Percentiles rank a stretch among this genome's conserved stretches.
phyloP scores from a whole-genome alignment of 768 basidiomycete species.

The Kwoniella dendrophila region DNA sequence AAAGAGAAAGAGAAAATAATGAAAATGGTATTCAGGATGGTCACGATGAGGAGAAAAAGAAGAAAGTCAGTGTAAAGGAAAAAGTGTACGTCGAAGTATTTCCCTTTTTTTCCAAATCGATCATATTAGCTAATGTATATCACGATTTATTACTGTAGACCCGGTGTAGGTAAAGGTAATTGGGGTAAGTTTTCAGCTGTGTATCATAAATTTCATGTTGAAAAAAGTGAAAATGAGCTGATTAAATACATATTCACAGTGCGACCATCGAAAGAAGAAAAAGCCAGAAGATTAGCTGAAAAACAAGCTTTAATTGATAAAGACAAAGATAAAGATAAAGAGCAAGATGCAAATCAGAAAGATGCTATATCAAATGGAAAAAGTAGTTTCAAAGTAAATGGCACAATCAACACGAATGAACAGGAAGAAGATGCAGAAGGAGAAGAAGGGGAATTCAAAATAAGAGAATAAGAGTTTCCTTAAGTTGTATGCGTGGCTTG shows the following conservation, averaged over 20 bases:
- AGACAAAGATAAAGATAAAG: too few relatives aligned
- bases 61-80: slow-evolving; percentile 29
- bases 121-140: background rate
- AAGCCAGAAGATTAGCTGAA: slow-evolving; percentile 31
- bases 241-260: slow-evolving; percentile 25
- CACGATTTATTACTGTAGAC: slow-evolving; percentile 12
- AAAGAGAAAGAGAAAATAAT: slow-evolving; percentile 6
- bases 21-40: slow-evolving; percentile 5
- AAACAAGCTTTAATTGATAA: slow-evolving; percentile 17
- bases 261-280: slow-evolving; percentile 49
- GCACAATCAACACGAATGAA: slow-evolving; percentile 13
- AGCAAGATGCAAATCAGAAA: too few relatives aligned
- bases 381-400: background rate
- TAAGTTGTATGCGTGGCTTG: too few relatives aligned
- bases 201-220: background rate
- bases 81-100: slow-evolving; percentile 25
- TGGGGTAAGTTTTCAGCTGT: slow-evolving; percentile 44
- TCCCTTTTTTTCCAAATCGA: background rate
- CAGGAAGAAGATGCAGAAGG: slow-evolving; percentile 44
- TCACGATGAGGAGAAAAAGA: slow-evolving; percentile 31
- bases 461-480: too few relatives aligned
- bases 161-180: slow-evolving; percentile 49
- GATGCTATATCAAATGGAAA: slow-evolving; percentile 1
- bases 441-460: slow-evolving; percentile 34
- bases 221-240: background rate